Base-by-base conservation (phyloP, 805 yeast species). In the Candida berthetii region DNA sequence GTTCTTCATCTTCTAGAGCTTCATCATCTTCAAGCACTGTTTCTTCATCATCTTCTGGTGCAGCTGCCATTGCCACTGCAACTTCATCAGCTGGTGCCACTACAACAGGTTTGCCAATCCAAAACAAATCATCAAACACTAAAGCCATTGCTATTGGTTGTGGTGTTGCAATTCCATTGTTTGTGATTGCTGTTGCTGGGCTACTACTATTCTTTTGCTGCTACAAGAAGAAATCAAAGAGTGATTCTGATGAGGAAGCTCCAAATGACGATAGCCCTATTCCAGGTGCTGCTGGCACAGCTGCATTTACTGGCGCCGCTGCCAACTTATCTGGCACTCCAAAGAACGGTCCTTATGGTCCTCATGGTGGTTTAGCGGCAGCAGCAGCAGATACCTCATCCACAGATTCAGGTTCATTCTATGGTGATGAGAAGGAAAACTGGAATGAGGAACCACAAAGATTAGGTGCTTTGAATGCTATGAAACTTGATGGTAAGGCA, bases 91-190 rank as follows among this genome's bases (percentile, higher is more conserved):
- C 67, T 6, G 25, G 60, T 7, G 38, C 61, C 4, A 39, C 60
- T 6, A 44, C 68, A 1, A 33, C 68, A 2, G 35, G 42, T 9
- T n/a, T 31, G 46, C 38, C 61, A 9, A 31, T 57, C 10, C 42
- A 52, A 13, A 36, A 50, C 15, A 37, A 48, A 19, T 41, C 55
- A 14, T 40, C 57, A 31, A 63, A 61, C 35, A 69, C 66, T 40
- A 82, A 75, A 48, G 74, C 76, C 3, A 67, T 86, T n/a, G 96
- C 96, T 0, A 85, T 91, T 55, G 96, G 90, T 1, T 73, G 90
- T 45, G 97, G 96, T 42, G 90, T 85, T n/a, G 86, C 83, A 2
- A 72, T 93, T 37, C 96, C 96, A 1, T 56, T 74, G 0, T 63
- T 77, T 3, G 72, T 72, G 2, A 51, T 85, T 0, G 51, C 80